Base-by-base conservation (phyloP, 176 grass and related monocot species). In the Musa troglodytarum region DNA sequence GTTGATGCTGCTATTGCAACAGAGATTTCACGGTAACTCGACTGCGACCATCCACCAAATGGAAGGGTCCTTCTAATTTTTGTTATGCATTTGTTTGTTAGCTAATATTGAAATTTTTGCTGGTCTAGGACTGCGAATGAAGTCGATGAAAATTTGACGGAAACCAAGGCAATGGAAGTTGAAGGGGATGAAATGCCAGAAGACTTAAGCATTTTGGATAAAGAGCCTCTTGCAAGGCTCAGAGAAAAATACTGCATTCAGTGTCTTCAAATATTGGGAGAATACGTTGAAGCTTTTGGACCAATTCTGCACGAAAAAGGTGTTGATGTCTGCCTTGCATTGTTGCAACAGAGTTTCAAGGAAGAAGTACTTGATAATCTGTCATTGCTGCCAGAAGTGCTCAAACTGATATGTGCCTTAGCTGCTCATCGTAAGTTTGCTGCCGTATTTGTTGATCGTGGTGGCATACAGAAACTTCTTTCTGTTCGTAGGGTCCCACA, bases 251-350 rank as follows among this genome's bases (percentile, higher is more conserved):
- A 99, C 82, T 87, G 84, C 80, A 99, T 99, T 74, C 90, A 94
- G 82, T 99, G 90, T 69, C 81, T 99, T 55, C 80, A 89, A 76
- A 79, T 79, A 89, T 83, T 99, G 73, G 95, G 95, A 56, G 95
- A 99, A 76, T 99, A 99, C 29, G 82, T 99, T 80, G 95, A 99
- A 83, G 95, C 95, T 63, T 84, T 99, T 67, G 95, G 95, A 72
- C 95, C 95, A 69, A 92, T 99, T 79, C 80, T 99, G 53, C 88
- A 94, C 71, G 95, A 99, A 86, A 99, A 94, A 56, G 95, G 95
- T 80, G 95, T 99, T 63, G 95, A 99, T 81, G 95, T 99, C 58
- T 94, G 90, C 85, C 86, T 94, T 2, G 52, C 90, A 24, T 80
- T 99, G 57, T 85, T 94, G 65, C 95, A 99, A 82, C 78, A 86